Evolutionary conservation across 2,329 filamentous ascomycete species (phyloP), one percentile per base, ranked within the genome.

Genomic region (Cladorrhinum sp.): DNA sequence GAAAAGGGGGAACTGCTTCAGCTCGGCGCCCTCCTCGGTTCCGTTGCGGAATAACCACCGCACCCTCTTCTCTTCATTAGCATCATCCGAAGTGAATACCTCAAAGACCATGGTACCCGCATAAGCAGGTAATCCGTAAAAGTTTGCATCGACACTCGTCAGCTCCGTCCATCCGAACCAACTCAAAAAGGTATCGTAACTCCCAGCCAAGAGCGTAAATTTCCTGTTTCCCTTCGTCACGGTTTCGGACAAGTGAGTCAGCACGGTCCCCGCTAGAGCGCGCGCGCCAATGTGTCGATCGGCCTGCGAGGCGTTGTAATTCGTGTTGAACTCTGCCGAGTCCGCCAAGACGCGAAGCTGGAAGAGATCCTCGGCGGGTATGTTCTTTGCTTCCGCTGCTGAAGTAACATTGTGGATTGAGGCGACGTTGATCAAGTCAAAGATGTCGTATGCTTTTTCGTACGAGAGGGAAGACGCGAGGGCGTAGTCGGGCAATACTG

Each of bases 71-170:
- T 50, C 29, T 54, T 45, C 64, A 10, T 86, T 83, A 71, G 70
- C 66, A 52, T 69, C 58, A 81, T 82, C 74, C 65, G 79, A 79
- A 58, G 84, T 84, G 57, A 86, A 78, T 22, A 88, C 77, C 78
- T 96, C 93, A 72, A 96, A 93, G 5, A 81, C 81, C 84, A 96
- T 91, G 65, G 86, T 86, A 2, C 87, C 89, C 4, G 92, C 92
- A 69, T 96, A 96, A 76, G 92, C 88, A n/a, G 88, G 86, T 12
- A 96, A 78, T 58, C 90, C 90, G 61, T 78, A 86, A 78, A 96
- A 96, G 72, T 90, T 77, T 1, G 75, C 66, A 61, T 80, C 83
- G 1, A 76, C 80, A 12, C 74, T 70, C 5, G 77, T 75, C 59
- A 87, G 78, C 62, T 79, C 72, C 5, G 83, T 76, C 18, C 86